Conservation (phyloP, 805 yeast species). For the Metschnikowia lachancei region DNA sequence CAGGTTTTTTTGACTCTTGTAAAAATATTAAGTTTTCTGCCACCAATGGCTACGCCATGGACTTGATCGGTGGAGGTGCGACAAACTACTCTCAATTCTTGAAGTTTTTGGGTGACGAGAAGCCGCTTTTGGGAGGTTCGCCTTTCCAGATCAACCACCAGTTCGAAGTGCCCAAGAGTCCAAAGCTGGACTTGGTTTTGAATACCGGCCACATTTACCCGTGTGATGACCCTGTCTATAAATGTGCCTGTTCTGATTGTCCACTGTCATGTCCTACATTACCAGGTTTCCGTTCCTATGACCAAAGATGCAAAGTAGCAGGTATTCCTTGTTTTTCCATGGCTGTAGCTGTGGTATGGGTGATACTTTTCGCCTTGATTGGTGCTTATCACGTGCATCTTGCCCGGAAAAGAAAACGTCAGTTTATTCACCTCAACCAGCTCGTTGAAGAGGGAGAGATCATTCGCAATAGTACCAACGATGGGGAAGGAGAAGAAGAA, state of each 20-base stretch:
- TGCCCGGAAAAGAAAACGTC: constrained; percentile 17
- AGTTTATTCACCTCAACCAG: constrained; percentile 8
- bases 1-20: constrained; percentile 74
- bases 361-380: constrained; percentile 34
- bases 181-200: constrained; percentile 21
- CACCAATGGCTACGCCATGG: constrained; percentile 96
- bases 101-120: constrained; percentile 90
- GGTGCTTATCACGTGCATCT: constrained; percentile 41
- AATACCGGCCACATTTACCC: constrained; percentile 33
- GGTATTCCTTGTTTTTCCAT: constrained; percentile 72
- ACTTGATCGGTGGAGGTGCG: constrained; percentile 97
- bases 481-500: background rate
- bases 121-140: constrained; percentile 90
- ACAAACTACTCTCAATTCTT: constrained; percentile 65
- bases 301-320: constrained; percentile 53
- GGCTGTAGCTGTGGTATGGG: constrained; percentile 52
- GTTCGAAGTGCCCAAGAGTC: constrained; percentile 36
- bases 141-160: constrained; percentile 88
- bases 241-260: constrained; percentile 92
- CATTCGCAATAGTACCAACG: background rate
- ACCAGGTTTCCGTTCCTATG: constrained; percentile 40
- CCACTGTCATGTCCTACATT: constrained; percentile 72
- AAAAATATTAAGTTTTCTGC: constrained; percentile 88
- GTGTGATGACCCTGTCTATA: constrained; percentile 66
- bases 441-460: background rate